A percentile compares a stretch with the other conserved stretches of the same genome.
These are phyloP conservation scores for Lecanosticta acicola DNA, from an alignment of 2,329 filamentous ascomycete species.

Conservation along the genomic window DNA sequence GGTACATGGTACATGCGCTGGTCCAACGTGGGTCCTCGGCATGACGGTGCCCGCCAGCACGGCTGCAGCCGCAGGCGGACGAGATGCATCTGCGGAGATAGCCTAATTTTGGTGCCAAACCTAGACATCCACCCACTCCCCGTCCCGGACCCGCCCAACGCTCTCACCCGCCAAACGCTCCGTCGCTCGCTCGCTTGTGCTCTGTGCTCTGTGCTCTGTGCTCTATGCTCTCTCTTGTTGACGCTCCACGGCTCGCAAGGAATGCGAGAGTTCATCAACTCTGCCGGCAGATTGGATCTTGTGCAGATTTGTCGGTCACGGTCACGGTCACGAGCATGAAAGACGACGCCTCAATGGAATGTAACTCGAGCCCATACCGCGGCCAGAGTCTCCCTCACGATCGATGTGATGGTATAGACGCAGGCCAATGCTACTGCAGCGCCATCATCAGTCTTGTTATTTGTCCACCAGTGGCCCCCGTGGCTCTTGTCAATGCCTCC, in stretches of 20 bases:
- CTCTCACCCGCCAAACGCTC: no score
- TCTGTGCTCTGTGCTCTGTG: neutral
- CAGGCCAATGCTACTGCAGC: neutral
- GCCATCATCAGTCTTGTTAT: neutral
- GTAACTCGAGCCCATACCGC: neutral
- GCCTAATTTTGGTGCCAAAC: neutral
- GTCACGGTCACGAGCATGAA: neutral
- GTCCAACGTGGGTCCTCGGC: neutral
- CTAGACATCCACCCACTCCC: neutral
- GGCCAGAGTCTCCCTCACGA: neutral
- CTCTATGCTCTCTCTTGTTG: neutral
- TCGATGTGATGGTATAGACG: no score
- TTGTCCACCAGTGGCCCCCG: neutral
- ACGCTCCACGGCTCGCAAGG: neutral
- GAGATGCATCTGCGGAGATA: neutral
- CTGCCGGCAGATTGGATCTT: neutral
- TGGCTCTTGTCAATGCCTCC: neutral
- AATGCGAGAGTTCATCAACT: neutral
- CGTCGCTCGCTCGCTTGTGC: no score
- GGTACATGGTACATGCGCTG: neutral
- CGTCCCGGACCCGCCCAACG: no score
- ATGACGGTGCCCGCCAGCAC: no score
- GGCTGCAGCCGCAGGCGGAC: no score
- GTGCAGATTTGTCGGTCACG: neutral
- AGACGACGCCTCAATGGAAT: neutral